Evolutionary conservation across 345 rosid genomes (phyloP), one percentile per base, ranked within the genome.

Genomic region (Populus alba): DNA sequence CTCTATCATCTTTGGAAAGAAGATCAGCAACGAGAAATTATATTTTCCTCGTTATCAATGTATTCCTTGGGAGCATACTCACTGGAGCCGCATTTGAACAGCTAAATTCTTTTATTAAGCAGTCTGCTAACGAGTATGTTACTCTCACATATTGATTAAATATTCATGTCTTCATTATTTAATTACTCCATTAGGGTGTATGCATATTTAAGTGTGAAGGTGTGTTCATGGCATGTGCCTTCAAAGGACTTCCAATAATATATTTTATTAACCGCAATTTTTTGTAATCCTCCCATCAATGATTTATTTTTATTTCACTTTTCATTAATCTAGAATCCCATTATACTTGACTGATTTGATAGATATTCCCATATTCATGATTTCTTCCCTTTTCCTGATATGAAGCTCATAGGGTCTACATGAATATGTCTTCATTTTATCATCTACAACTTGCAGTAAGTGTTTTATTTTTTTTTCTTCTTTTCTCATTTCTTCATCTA

Each of bases 1-100:
- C 99, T 27, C 29, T 86, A 35, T 96, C 99, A 51, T 88, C 85
- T 68, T 82, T 96, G 9, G 98, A 96, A 78, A 90, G 99, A 82
- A 91, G 98, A 83, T 81, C 97, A 33, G 99, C 99, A n/a, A 80
- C 92, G 51, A 87, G 96, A 88, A 93, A 91, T 83, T 93, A 93
- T 82, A 51, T 90, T 70, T 96, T 96, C 85, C 89, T 88, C 80
- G 71, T 96, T 0, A 92, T 94, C 79, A 96, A 96, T 33, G 94
- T 91, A 22, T 96, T 96, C 83, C 92, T 94, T 23, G 92, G 81
- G 71, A 96, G 84, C 81, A 81, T 96, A 69, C 75, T 96, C 3
- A 70, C 90, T 37, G 98, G 98, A 53, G 84, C 88, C 78, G 99
- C 99, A 55, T 85, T 92, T 77, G 92, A 93, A 63, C 98, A 96